Evolutionary conservation across 2,329 filamentous ascomycete genomes (phyloP), one percentile per base, ranked within the genome.

Genomic region (Immersiporthe knoxdaviesiana): DNA sequence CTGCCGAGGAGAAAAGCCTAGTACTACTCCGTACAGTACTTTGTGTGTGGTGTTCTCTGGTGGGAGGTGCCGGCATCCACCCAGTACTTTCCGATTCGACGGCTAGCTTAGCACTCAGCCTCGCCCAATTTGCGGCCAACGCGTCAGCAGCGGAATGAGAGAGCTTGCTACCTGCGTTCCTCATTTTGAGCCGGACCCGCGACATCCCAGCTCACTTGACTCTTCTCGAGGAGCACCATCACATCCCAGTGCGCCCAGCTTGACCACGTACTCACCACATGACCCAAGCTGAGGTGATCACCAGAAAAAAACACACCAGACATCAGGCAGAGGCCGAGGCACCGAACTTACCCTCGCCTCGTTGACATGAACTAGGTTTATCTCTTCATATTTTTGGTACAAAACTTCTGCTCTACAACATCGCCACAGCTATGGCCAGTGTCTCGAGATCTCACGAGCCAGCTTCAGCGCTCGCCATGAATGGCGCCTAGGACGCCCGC

Each of bases 121-220:
- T 61, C 41, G 21, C 56, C 54, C 39, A 50, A 47, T 66, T 37
- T 50, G 39, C 41, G 54, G 65, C 30, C 54, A 66, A 66, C 54
- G 65, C 65, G 65, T 66, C 65, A 66, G 65, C 65, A 66, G 65
- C 60, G 54, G 54, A 61, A 66, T 66, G 65, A 47, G 24, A 58
- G n/a, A 47, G 27, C 61, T 47, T 47, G 24, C 30, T 35, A 41
- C 30, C 41, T 32, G 8, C 18, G 32, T 47, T 44, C 44, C n/a
- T 63, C 37, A 27, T 63, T 50, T 50, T 35, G n/a, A 44, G 62
- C 44, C 56, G 11, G 18, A 35, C 41, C 41, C 8, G 44, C 50
- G 44, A 50, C 61, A 63, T 52, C 41, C 61, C 30, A 24, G 61
- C 61, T 27, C 18, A 24, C 61, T 50, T 16, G n/a, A n/a, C n/a